A percentile compares a stretch with the other conserved stretches of the same genome.
phyloP scores from a whole-genome alignment of 2,329 filamentous ascomycete species.

The Dothiorella sarmentorum region DNA sequence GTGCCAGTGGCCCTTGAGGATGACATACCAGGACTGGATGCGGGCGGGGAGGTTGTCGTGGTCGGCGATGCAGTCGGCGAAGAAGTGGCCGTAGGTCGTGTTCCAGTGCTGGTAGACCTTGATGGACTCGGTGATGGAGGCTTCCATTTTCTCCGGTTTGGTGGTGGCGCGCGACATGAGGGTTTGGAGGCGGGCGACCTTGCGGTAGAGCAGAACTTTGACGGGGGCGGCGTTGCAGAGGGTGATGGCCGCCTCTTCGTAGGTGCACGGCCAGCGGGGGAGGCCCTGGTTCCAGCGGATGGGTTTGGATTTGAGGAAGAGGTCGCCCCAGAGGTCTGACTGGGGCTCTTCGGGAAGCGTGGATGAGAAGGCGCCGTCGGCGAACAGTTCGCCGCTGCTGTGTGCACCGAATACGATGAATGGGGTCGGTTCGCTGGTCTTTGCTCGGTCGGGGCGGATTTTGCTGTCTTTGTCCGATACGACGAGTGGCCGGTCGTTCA shows the following conservation, averaged over 20 bases:
- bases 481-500: slow-evolving; percentile 47
- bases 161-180: slow-evolving; percentile 42
- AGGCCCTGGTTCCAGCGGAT: slow-evolving; percentile 23
- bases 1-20: slow-evolving; percentile 57
- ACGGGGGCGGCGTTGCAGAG: slow-evolving; percentile 55
- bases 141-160: slow-evolving; percentile 43
- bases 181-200: slow-evolving; percentile 55
- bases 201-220: slow-evolving; percentile 58
- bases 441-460: slow-evolving; percentile 26
- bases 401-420: neutral
- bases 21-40: slow-evolving; percentile 59
- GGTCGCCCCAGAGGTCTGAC: slow-evolving; percentile 1
- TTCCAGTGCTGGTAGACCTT: slow-evolving; percentile 57
- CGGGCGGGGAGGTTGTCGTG: slow-evolving; percentile 51
- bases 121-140: slow-evolving; percentile 47
- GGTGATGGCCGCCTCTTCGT: slow-evolving; percentile 49
- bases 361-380: neutral
- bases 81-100: slow-evolving; percentile 50
- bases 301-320: slow-evolving; percentile 18
- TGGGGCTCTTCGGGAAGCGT: neutral
- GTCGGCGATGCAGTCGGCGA: slow-evolving; percentile 49
- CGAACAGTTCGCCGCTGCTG: neutral
- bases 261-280: slow-evolving; percentile 53
- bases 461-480: slow-evolving; percentile 48
- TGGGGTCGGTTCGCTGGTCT: neutral